Percentiles rank a stretch among this genome's conserved stretches.
Conservation (phyloP, 768 basidiomycete genomes). For the Suillus ampliporus region DNA sequence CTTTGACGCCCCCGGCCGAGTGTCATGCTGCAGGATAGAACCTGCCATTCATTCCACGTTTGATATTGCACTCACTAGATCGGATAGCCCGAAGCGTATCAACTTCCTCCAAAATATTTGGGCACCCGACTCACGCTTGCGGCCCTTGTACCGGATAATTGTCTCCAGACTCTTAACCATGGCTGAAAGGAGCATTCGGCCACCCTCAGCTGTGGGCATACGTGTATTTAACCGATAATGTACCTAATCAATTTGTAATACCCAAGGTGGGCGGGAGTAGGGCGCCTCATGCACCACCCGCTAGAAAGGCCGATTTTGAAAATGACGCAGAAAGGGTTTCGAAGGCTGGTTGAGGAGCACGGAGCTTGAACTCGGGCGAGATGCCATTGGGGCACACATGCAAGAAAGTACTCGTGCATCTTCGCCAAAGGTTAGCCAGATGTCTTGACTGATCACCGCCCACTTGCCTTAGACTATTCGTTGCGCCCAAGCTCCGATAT, state of each 20-base stretch:
- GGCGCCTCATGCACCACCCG: background rate
- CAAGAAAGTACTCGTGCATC: background rate
- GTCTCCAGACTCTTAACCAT: background rate
- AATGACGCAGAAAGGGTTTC: background rate
- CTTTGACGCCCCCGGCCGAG: too few relatives aligned
- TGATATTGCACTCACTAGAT: background rate
- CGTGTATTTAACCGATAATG: background rate
- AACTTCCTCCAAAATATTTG: background rate
- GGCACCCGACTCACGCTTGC: background rate
- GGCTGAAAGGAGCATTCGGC: background rate
- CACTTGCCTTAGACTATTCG: background rate
- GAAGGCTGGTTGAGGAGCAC: background rate
- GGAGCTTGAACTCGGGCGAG: background rate
- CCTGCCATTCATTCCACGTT: background rate
- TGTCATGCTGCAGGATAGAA: too few relatives aligned
- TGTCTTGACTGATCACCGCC: background rate
- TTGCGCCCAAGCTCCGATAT: constrained; percentile 46
- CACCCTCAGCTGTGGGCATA: background rate
- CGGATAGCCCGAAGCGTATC: background rate
- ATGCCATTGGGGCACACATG: background rate
- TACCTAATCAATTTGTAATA: background rate
- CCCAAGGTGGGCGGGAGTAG: background rate
- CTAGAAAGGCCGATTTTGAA: background rate
- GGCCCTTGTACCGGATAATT: background rate
- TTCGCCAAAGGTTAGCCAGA: background rate